Evolutionary conservation across 2,329 filamentous ascomycete species (phyloP).

Genomic region (Diaporthe batatas): DNA sequence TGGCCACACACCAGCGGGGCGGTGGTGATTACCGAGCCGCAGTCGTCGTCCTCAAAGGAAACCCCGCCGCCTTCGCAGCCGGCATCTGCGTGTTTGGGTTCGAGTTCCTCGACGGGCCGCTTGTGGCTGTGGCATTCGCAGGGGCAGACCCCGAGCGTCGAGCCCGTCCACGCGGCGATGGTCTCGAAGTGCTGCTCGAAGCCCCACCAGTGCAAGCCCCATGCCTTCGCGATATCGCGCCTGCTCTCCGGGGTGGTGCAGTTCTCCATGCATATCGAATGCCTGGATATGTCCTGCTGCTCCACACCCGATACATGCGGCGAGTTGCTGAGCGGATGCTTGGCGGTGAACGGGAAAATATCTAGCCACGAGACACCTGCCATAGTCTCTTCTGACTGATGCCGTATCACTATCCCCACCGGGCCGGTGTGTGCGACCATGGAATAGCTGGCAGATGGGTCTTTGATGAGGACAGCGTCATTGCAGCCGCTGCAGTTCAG

Average conservation of each 20-base stretch:
- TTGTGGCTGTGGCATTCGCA: slow-evolving; percentile 17
- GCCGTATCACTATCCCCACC: neutral
- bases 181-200: slow-evolving; percentile 23
- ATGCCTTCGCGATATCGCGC: neutral
- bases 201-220: neutral
- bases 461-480: neutral
- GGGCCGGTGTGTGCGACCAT: rapidly evolving
- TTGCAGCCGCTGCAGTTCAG: slow-evolving; percentile 17
- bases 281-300: neutral
- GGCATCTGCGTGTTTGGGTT: neutral
- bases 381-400: neutral
- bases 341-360: neutral
- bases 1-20: neutral
- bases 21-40: neutral
- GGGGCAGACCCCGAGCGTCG: neutral
- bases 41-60: neutral
- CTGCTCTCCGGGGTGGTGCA: neutral
- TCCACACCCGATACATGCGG: neutral
- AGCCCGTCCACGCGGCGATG: neutral
- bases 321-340: neutral
- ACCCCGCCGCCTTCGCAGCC: no score
- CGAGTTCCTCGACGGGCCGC: no score
- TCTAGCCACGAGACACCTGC: neutral
- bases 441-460: neutral
- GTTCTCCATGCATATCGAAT: slow-evolving; percentile 13